Percentiles rank a stretch among this genome's conserved stretches.
Evolutionary conservation across 2,329 filamentous ascomycete species (phyloP).

Genomic region (Colletotrichum tanaceti): DNA sequence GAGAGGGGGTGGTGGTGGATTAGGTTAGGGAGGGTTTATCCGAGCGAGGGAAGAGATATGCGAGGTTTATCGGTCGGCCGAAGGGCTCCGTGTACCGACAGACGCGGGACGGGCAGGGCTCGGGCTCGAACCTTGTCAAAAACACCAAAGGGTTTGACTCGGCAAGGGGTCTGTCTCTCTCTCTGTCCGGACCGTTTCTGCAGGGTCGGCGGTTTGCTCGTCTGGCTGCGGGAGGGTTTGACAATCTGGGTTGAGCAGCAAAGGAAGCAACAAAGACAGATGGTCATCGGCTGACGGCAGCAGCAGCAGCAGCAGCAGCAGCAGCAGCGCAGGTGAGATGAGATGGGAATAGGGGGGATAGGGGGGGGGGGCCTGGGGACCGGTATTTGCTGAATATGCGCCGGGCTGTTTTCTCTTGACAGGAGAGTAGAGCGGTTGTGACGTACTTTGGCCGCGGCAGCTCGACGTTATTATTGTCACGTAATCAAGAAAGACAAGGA

Average conservation of each 20-base stretch:
- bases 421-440: neutral
- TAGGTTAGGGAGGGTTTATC: neutral
- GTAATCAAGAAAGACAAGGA: slow-evolving; percentile 13
- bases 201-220: neutral
- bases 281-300: slow-evolving; percentile 6
- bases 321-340: too few relatives aligned
- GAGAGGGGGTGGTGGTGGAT: too few relatives aligned
- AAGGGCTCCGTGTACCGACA: slow-evolving; percentile 10
- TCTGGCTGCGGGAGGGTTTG: slow-evolving; percentile 6
- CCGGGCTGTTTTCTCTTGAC: neutral
- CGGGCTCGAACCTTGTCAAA: slow-evolving; percentile 16
- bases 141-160: slow-evolving; percentile 19
- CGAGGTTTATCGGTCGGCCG: slow-evolving; percentile 22
- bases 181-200: slow-evolving; percentile 6
- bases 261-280: neutral
- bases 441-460: neutral
- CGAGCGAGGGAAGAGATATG: slow-evolving; percentile 20
- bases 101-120: neutral
- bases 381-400: neutral
- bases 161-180: too few relatives aligned
- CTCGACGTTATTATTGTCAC: neutral
- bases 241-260: neutral
- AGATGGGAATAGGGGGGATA: too few relatives aligned
- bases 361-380: neutral
- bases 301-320: too few relatives aligned